These are phyloP conservation scores for Rhodamnia argentea DNA, from an alignment of 345 rosid genomes.

Conservation along the genomic window DNA sequence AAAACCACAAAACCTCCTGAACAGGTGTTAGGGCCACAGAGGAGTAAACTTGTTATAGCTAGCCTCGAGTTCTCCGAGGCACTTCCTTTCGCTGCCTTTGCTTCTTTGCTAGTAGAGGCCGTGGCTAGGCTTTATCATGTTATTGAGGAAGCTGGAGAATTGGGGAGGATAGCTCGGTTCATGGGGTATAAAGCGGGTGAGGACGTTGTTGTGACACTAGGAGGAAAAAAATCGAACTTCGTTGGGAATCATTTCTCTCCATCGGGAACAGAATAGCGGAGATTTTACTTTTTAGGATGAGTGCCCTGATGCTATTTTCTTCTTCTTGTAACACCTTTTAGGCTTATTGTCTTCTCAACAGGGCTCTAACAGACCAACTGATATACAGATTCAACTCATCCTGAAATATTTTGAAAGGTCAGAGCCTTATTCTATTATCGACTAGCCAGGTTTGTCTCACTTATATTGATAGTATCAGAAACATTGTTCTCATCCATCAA, in stretches of 20 bases:
- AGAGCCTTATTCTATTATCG: neutral
- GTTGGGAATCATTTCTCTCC: constrained; percentile 1
- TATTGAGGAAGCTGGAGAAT: constrained; percentile 60
- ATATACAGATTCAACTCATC: neutral
- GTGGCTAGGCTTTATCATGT: constrained; percentile 69
- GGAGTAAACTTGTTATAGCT: constrained; percentile 51
- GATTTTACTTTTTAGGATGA: neutral
- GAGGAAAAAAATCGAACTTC: neutral
- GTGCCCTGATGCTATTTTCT: neutral
- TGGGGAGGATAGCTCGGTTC: constrained; percentile 53
- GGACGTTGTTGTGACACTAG: neutral
- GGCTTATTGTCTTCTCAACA: neutral
- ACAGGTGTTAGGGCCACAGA: constrained; percentile 40
- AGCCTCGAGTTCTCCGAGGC: constrained; percentile 74
- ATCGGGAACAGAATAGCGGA: neutral
- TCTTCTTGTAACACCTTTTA: neutral
- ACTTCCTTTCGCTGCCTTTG: constrained; percentile 86
- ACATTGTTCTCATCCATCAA: neutral
- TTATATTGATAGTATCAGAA: neutral
- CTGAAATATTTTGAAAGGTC: neutral
- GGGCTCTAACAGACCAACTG: neutral
- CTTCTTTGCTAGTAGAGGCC: constrained; percentile 59
- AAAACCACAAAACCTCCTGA: constrained; percentile 16
- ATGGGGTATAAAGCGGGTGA: constrained; percentile 40
- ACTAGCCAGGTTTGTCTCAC: neutral